phyloP scores from a whole-genome alignment of 2,329 filamentous ascomycete species.

The Fusarium sp. region DNA sequence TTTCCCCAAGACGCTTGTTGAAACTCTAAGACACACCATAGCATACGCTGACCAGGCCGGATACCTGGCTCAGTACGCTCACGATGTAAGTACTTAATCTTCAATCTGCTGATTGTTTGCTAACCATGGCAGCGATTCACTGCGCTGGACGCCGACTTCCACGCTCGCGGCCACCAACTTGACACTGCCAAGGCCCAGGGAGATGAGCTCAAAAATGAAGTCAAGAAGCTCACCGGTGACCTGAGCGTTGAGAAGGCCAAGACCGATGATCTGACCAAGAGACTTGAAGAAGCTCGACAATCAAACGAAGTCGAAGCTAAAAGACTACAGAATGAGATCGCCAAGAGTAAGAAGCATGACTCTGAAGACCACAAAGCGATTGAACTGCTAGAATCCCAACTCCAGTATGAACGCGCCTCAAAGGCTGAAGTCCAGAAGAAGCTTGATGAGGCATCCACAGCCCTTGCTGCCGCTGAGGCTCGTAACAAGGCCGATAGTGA shows the following conservation, averaged over 20 bases:
- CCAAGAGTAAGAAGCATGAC: background rate
- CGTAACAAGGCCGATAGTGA: background rate
- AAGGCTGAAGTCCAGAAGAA: constrained; percentile 7
- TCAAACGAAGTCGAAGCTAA: background rate
- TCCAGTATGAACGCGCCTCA: background rate
- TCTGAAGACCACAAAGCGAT: background rate
- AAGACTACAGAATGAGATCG: background rate
- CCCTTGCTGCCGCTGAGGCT: background rate
- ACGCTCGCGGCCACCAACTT: background rate
- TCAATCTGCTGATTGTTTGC: background rate
- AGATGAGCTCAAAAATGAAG: background rate
- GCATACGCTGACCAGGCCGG: constrained; percentile 30
- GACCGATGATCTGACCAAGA: background rate
- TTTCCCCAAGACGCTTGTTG: constrained; percentile 25
- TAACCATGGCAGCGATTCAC: background rate
- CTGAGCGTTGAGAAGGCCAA: constrained; percentile 1
- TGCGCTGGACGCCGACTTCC: background rate
- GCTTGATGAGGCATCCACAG: background rate
- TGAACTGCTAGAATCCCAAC: background rate
- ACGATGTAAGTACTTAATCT: background rate
- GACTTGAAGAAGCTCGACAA: background rate
- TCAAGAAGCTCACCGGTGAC: background rate
- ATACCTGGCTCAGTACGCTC: constrained; percentile 2
- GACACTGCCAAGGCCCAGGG: background rate
- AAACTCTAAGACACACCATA: constrained; percentile 22